Conservation (phyloP, 1,284 basidiomycete genomes). For the Cutaneotrichosporon mucoides region DNA sequence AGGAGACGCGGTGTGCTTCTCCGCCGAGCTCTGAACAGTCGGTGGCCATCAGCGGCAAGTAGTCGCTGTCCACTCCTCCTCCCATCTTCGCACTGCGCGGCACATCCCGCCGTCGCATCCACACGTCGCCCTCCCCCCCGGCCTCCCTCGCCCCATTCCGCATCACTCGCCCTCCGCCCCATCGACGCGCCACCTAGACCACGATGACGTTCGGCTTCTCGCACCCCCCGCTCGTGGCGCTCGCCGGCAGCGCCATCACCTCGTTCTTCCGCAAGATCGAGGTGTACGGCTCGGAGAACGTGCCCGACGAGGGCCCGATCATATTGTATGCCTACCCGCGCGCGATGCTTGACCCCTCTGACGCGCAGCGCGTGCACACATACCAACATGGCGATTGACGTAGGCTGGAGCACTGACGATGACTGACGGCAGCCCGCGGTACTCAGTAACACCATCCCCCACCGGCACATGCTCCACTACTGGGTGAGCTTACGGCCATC, state of each 20-base stretch:
- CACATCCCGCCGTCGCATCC: too few relatives aligned
- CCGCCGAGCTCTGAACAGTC: too few relatives aligned
- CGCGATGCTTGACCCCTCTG: slow-evolving; percentile 15
- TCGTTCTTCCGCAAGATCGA: slow-evolving; percentile 83
- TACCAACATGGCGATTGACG: slow-evolving; percentile 92
- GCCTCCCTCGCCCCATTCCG: too few relatives aligned
- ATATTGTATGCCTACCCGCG: slow-evolving; percentile 69
- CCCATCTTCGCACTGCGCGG: too few relatives aligned
- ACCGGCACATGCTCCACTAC: slow-evolving; percentile 64
- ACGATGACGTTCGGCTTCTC: slow-evolving; percentile 53
- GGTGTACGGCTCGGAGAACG: slow-evolving; percentile 77
- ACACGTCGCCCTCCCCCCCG: too few relatives aligned
- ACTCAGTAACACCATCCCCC: slow-evolving; percentile 44
- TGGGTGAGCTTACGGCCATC: slow-evolving; percentile 87
- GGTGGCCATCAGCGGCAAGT: too few relatives aligned
- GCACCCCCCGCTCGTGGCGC: slow-evolving; percentile 62
- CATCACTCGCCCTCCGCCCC: too few relatives aligned
- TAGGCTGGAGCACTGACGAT: slow-evolving; percentile 50
- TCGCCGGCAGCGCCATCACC: slow-evolving; percentile 70
- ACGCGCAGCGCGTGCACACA: slow-evolving; percentile 70
- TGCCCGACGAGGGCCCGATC: slow-evolving; percentile 75
- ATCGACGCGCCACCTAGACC: not conserved
- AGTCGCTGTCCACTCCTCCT: too few relatives aligned
- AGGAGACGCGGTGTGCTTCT: too few relatives aligned
- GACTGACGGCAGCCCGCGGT: slow-evolving; percentile 37